A percentile compares a stretch with the other conserved stretches of the same genome.
phyloP scores from a whole-genome alignment of 129 eudicot genomes.

The Centella asiatica region DNA sequence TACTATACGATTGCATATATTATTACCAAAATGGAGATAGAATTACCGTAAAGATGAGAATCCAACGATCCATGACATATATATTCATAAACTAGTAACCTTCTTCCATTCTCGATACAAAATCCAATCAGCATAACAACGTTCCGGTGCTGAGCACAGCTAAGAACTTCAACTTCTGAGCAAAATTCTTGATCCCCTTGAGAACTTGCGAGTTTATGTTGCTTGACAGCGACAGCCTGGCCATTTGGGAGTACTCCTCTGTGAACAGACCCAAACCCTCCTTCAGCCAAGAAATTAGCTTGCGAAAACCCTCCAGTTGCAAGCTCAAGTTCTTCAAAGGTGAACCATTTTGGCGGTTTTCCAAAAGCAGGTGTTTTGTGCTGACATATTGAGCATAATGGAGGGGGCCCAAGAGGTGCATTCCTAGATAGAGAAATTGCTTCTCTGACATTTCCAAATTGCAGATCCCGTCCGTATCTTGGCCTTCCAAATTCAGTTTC shows the following conservation, averaged over 20 bases:
- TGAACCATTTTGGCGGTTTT: constrained; percentile 90
- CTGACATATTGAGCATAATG: constrained; percentile 89
- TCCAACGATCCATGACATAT: constrained; percentile 91
- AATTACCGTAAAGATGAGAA: constrained; percentile 84
- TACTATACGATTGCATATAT: not conserved
- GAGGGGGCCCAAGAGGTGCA: constrained; percentile 76
- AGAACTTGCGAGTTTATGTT: constrained; percentile 89
- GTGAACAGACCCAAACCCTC: constrained; percentile 97
- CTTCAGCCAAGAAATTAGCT: constrained; percentile 95
- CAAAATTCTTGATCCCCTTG: constrained; percentile 98
- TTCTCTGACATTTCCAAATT: constrained; percentile 72
- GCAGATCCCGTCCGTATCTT: constrained; percentile 49
- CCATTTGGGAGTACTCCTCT: constrained; percentile 94
- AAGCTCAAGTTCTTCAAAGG: constrained; percentile 81
- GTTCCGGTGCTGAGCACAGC: constrained; percentile 97
- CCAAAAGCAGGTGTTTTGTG: constrained; percentile 93
- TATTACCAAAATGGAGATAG: not conserved
- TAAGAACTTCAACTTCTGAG: constrained; percentile 90
- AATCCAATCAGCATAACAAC: constrained; percentile 95
- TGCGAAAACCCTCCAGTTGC: constrained; percentile 92
- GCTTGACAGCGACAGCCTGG: constrained; percentile 89
- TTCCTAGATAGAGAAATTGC: constrained; percentile 70
- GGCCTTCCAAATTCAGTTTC: constrained; percentile 48
- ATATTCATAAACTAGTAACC: constrained; percentile 82
- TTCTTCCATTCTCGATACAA: constrained; percentile 79